A percentile compares a stretch with the other conserved stretches of the same genome.
phyloP scores from a whole-genome alignment of 768 basidiomycete genomes.

The Lepiota venenata region DNA sequence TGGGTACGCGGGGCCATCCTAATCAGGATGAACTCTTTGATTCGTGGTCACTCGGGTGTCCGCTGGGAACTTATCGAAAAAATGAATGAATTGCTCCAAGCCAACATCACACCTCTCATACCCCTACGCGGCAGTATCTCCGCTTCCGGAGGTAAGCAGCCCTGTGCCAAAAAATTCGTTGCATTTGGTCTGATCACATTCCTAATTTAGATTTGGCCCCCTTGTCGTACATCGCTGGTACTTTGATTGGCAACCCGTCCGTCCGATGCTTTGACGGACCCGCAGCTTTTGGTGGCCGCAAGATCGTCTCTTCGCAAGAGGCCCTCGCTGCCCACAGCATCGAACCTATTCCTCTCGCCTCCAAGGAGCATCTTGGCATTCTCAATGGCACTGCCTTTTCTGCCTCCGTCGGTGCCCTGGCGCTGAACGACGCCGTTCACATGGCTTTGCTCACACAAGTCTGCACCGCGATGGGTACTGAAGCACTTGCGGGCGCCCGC shows the following conservation, averaged over 20 bases:
- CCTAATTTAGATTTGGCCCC: conserved; percentile 60
- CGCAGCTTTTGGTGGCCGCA: conserved; percentile 41
- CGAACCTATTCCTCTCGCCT: conserved; percentile 60
- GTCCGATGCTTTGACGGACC: conserved; percentile 68
- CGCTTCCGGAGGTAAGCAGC: conserved; percentile 65
- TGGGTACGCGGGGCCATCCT: conserved; percentile 90
- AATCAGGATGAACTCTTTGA: conserved; percentile 85
- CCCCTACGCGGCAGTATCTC: conserved; percentile 84
- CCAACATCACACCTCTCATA: conserved; percentile 75
- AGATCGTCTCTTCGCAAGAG: conserved; percentile 49
- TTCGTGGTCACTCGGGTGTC: conserved; percentile 86
- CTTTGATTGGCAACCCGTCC: conserved; percentile 75
- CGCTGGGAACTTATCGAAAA: conserved; percentile 77
- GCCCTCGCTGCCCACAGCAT: conserved; percentile 62
- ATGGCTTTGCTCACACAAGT: conserved; percentile 65
- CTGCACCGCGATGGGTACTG: conserved; percentile 80
- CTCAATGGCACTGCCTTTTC: conserved; percentile 87
- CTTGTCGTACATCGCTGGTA: conserved; percentile 80
- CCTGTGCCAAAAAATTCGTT: neutral
- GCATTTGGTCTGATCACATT: conserved; percentile 12
- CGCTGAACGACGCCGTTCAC: conserved; percentile 68
- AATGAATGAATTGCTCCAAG: conserved; percentile 68
- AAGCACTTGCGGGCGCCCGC: conserved; percentile 73
- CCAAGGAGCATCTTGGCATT: conserved; percentile 79
- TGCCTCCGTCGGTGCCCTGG: conserved; percentile 73